A percentile compares a stretch with the other conserved stretches of the same genome.
These are phyloP conservation scores for Daldinia eschscholtzii DNA, from an alignment of 2,329 filamentous ascomycete genomes.

Conservation along the genomic window DNA sequence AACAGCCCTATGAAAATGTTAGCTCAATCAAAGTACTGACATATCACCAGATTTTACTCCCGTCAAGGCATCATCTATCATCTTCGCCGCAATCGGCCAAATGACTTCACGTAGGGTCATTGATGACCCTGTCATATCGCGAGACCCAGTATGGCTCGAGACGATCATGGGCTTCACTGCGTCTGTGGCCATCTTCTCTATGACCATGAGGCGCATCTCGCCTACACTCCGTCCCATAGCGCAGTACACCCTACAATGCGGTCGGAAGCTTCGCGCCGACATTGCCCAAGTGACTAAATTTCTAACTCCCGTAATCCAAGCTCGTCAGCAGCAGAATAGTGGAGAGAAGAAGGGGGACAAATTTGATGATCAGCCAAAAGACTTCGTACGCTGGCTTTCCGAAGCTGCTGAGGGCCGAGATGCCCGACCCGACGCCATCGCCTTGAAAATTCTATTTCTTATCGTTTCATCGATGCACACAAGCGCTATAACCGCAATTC, in stretches of 20 bases:
- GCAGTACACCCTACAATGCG: conserved; percentile 5
- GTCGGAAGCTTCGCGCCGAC: conserved; percentile 3
- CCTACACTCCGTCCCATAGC: neutral
- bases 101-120: conserved; percentile 1
- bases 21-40: neutral
- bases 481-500: neutral
- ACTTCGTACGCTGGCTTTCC: neutral
- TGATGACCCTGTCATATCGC: conserved; percentile 2
- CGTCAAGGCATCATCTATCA: neutral
- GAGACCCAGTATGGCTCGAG: conserved; percentile 9
- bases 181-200: neutral
- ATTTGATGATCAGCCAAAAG: neutral
- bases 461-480: conserved; percentile 3
- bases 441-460: conserved; percentile 2
- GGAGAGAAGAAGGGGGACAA: neutral
- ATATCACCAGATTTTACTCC: neutral
- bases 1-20: neutral
- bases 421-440: conserved; percentile 1
- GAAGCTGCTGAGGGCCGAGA: neutral
- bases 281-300: conserved; percentile 1
- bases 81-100: conserved; percentile 1
- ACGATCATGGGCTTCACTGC: conserved; percentile 9
- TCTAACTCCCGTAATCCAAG: neutral
- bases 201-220: conserved; percentile 7
- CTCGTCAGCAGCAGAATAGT: neutral